phyloP scores from a whole-genome alignment of 176 grass and related monocot genomes.

The Chrysopogon serrulatus region DNA sequence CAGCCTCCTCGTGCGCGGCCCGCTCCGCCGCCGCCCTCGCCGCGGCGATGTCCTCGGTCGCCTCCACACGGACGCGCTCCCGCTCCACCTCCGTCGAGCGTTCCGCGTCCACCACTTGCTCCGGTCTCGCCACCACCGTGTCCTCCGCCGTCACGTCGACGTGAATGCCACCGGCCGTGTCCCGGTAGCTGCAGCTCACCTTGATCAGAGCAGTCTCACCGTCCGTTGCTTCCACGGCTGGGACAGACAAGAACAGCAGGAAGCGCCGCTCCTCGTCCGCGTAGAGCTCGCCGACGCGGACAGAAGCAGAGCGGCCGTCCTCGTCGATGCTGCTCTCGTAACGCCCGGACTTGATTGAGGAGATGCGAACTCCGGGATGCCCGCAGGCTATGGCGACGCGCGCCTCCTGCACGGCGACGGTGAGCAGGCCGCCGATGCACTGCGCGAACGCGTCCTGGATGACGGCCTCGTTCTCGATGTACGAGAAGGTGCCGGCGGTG shows the following conservation, averaged over 20 bases:
- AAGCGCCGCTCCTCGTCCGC: conserved; percentile 67
- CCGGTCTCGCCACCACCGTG: conserved; percentile 8
- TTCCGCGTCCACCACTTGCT: not conserved
- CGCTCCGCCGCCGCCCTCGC: conserved; percentile 43
- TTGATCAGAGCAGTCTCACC: conserved; percentile 30
- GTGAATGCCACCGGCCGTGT: not conserved
- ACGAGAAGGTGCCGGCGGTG: conserved; percentile 72
- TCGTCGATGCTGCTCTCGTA: conserved; percentile 47
- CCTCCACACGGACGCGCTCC: conserved; percentile 33
- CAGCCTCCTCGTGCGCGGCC: conserved; percentile 20
- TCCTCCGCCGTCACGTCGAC: conserved; percentile 27
- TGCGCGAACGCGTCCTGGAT: conserved; percentile 82
- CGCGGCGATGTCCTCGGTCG: conserved; percentile 35
- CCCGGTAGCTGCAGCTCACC: conserved; percentile 32
- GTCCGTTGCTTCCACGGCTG: not conserved
- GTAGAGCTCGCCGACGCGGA: conserved; percentile 50
- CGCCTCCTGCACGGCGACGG: conserved; percentile 47
- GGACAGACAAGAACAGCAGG: conserved; percentile 41
- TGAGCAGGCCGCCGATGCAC: conserved; percentile 71
- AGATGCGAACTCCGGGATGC: conserved; percentile 22
- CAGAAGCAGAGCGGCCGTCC: conserved; percentile 22
- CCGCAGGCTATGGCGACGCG: conserved; percentile 7
- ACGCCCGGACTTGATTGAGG: conserved; percentile 39
- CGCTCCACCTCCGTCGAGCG: conserved; percentile 32
- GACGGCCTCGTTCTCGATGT: conserved; percentile 50